These are phyloP conservation scores for Boletus rubroflammeus DNA, from an alignment of 768 basidiomycete genomes.

Conservation along the genomic window DNA sequence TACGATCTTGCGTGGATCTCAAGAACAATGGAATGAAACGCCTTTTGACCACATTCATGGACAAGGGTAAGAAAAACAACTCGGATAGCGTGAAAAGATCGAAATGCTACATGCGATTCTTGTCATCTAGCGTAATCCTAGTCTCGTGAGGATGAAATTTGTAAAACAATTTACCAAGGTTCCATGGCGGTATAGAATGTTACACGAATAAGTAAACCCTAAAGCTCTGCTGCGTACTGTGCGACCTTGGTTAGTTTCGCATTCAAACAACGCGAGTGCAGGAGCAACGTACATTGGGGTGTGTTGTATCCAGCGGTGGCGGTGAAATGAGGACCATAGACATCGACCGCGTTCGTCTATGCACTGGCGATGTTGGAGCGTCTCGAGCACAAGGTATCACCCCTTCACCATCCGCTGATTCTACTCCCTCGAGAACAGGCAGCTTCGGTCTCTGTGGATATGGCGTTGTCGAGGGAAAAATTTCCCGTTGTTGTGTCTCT, in stretches of 20 bases:
- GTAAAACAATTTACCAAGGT: conserved; percentile 4
- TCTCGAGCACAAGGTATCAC: neutral
- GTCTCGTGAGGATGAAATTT: neutral
- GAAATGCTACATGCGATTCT: conserved; percentile 19
- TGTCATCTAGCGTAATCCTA: conserved; percentile 1
- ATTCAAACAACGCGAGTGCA: neutral
- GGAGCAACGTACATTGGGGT: conserved; percentile 14
- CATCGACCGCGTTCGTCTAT: conserved; percentile 29
- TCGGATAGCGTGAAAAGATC: conserved; percentile 11
- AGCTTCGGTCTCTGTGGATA: neutral
- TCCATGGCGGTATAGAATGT: neutral
- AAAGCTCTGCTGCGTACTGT: conserved; percentile 28
- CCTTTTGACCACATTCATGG: neutral
- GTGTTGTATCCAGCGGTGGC: conserved; percentile 5
- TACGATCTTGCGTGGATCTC: neutral
- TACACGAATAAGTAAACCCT: conserved; percentile 2
- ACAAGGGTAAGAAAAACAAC: neutral
- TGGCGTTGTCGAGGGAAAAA: neutral
- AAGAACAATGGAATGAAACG: neutral
- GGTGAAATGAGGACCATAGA: conserved; percentile 22
- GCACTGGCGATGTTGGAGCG: conserved; percentile 11
- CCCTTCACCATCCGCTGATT: neutral
- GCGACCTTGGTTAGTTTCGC: neutral
- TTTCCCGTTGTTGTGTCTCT: neutral
- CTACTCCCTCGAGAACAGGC: neutral